Conservation (phyloP, 805 yeast species). For the Cyberlindnera samutprakarnensis region DNA sequence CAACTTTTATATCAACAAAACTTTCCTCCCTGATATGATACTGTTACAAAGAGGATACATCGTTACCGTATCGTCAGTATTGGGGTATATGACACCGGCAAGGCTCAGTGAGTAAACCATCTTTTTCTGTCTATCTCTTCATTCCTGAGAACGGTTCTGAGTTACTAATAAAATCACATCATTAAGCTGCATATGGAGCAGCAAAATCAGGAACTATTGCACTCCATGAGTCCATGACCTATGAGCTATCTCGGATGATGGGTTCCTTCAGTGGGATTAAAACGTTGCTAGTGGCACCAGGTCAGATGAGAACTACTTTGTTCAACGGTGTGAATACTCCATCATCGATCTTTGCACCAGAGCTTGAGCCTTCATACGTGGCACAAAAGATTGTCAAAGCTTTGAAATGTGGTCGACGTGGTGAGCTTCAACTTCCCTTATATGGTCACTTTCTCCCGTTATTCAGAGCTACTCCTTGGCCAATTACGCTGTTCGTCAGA, state of each 20-base stretch:
- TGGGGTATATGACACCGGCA: conserved; percentile 84
- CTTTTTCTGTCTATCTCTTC: too few species aligned
- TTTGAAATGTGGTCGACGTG: conserved; percentile 52
- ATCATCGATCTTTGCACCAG: conserved; percentile 71
- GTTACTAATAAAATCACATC: too few species aligned
- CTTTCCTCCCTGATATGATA: conserved; percentile 71
- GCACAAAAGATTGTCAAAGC: conserved; percentile 53
- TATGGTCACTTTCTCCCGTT: conserved; percentile 73
- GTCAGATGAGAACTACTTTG: conserved; percentile 74
- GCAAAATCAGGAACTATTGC: conserved; percentile 83
- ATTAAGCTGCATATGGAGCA: conserved; percentile 75
- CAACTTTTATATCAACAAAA: conserved; percentile 59
- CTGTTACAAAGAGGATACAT: conserved; percentile 57
- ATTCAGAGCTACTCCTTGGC: conserved; percentile 68
- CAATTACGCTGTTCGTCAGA: conserved; percentile 36
- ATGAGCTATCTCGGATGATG: conserved; percentile 50
- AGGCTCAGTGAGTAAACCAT: conserved; percentile 31
- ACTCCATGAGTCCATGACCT: conserved; percentile 72
- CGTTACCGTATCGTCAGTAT: conserved; percentile 74
- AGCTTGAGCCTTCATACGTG: conserved; percentile 58
- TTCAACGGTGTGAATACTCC: conserved; percentile 73
- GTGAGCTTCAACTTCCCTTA: conserved; percentile 66
- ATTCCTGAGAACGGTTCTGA: too few species aligned
- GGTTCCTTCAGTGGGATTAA: conserved; percentile 44
- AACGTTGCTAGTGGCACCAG: conserved; percentile 77